Evolutionary conservation across 805 yeast genomes (phyloP), one percentile per base, ranked within the genome.

Genomic region (Myxozyma geophila): DNA sequence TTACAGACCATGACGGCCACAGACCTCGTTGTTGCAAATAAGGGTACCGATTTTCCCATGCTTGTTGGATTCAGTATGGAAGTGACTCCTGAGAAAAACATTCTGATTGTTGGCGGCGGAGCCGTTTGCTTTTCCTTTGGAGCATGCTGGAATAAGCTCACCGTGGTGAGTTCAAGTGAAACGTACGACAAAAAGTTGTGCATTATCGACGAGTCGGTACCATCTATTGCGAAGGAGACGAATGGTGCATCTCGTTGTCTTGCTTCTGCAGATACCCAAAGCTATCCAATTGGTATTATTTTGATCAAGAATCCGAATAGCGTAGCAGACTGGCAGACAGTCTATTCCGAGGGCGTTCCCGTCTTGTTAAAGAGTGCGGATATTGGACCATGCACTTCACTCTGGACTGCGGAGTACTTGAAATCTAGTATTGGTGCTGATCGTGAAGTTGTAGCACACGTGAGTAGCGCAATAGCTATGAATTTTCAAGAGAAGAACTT

Each of bases 81-180:
- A 9, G 62, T 68, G 68, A 6, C 55, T 74, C 7, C 51, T 60
- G 49, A 72, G 0, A 67, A 73, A n/a, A 73, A 75, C 19, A 49
- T 87, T 1, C 21, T 84, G 1, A 49, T 88, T 0, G 77, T 81
- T 3, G 91, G 92, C 35, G 92, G 96, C 2, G 96, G 96, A 2
- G 92, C 89, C 0, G 90, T 89, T 0, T 89, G 96, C 72, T 89
- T 87, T 68, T 88, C 92, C 0, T 90, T 89, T 76, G 96, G 96
- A 0, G 79, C 87, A 0, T 80, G 79, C 21, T 81, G 83, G 81
- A 82, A 83, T 57, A 72, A 72, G 33, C 41, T 68, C 6, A 33
- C 54, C 9, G 58, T 70, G 1, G 15, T 56, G 39, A 47, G 40
- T 2, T 19, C 52, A n/a, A 48, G 36, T 15, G 37, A 15, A 7